Conservation (phyloP, 106 monocot species). For the Alisma plantagoaquatica region DNA sequence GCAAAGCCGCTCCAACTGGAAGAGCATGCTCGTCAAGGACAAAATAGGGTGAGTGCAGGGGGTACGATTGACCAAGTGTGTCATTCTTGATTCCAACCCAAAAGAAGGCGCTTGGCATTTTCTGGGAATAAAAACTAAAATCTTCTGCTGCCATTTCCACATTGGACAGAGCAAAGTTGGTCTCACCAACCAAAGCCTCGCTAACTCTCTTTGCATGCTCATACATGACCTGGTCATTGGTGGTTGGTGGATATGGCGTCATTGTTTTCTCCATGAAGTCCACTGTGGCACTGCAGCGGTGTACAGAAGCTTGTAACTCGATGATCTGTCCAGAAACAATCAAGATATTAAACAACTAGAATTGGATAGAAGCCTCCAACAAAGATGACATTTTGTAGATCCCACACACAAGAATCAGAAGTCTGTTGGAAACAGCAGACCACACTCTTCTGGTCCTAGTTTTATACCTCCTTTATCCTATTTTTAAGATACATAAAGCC, state of each 20-base stretch:
- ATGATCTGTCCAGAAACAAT: slow-evolving; percentile 13
- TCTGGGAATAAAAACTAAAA: slow-evolving; percentile 29
- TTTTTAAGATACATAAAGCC: slow-evolving; percentile 30
- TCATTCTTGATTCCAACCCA: slow-evolving; percentile 17
- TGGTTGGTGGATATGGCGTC: slow-evolving; percentile 23
- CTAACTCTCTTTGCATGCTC: slow-evolving; percentile 18
- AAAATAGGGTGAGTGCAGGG: slow-evolving; percentile 24
- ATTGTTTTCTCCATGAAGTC: slow-evolving; percentile 13
- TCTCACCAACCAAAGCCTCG: slow-evolving; percentile 11
- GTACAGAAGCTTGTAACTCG: slow-evolving; percentile 13
- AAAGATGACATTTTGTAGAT: background rate
- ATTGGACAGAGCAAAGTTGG: background rate
- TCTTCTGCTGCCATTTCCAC: slow-evolving; percentile 22
- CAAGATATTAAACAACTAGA: background rate
- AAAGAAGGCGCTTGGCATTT: slow-evolving; percentile 16
- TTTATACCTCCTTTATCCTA: slow-evolving; percentile 65
- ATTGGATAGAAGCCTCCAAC: background rate
- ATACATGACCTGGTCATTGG: slow-evolving; percentile 17
- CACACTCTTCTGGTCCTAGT: background rate
- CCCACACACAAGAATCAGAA: background rate
- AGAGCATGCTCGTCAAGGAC: slow-evolving; percentile 22
- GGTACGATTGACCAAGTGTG: slow-evolving; percentile 11
- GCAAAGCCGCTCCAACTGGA: slow-evolving; percentile 17
- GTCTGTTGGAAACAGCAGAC: no score
- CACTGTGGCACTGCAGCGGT: slow-evolving; percentile 14